These are phyloP conservation scores for Hevea brasiliensis DNA, from an alignment of 345 rosid species.

Conservation along the genomic window DNA sequence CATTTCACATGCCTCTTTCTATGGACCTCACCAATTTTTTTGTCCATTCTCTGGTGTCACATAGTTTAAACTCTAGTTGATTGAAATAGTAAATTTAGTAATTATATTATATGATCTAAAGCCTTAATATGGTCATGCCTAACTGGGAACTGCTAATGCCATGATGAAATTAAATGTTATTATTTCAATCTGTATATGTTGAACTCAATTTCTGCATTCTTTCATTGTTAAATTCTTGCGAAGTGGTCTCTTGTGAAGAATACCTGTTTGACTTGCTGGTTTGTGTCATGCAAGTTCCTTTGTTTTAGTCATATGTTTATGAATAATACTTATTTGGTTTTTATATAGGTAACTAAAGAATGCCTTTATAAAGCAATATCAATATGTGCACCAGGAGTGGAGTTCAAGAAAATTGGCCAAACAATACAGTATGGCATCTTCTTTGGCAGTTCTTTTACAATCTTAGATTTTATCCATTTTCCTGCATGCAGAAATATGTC, in stretches of 20 bases:
- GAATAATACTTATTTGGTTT: slow-evolving; percentile 12
- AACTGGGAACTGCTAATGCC: not conserved
- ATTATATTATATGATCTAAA: not conserved
- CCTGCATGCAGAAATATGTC: not conserved
- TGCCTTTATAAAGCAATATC: slow-evolving; percentile 74
- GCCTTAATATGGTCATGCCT: not conserved
- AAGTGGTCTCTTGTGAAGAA: not conserved
- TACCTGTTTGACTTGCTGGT: not conserved
- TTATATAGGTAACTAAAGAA: slow-evolving; percentile 77
- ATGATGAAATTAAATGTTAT: not conserved
- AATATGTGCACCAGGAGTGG: slow-evolving; percentile 82
- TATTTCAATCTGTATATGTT: not conserved
- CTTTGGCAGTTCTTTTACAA: slow-evolving; percentile 6
- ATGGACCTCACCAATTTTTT: not conserved
- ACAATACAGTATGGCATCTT: slow-evolving; percentile 72
- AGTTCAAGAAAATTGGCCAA: slow-evolving; percentile 77
- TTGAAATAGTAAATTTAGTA: not conserved
- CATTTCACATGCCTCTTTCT: not conserved
- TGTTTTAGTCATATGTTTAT: slow-evolving; percentile 9
- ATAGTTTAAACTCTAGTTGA: not conserved
- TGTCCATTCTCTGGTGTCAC: not conserved
- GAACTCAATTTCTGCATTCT: not conserved
- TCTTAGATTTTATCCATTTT: not conserved
- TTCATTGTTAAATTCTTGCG: not conserved
- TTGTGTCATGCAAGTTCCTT: slow-evolving; percentile 10